phyloP scores from a whole-genome alignment of 306 rosid species.

The Macrotyloma uniflorum region DNA sequence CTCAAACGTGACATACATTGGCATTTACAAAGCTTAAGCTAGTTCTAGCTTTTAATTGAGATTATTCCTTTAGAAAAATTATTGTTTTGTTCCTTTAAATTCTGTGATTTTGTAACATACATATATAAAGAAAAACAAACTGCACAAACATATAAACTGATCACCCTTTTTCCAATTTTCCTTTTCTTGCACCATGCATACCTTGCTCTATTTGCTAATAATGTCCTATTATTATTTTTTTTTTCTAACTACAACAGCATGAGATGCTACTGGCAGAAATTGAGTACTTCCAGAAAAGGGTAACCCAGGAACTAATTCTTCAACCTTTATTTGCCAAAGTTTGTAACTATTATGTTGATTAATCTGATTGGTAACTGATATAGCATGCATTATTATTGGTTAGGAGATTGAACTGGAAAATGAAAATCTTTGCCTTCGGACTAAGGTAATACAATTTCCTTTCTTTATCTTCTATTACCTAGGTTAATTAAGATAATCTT shows the following conservation, averaged over 20 bases:
- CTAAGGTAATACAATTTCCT: conserved; percentile 59
- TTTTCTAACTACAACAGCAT: conserved; percentile 47
- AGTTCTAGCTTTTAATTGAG: background rate
- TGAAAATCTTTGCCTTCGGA: conserved; percentile 78
- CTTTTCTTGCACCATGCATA: background rate
- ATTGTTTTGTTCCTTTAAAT: background rate
- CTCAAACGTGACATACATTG: background rate
- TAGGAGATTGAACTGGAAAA: conserved; percentile 89
- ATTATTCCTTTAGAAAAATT: background rate
- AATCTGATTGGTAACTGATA: background rate
- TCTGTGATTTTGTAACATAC: background rate
- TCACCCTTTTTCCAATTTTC: background rate
- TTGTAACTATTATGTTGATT: background rate
- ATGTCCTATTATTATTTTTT: background rate
- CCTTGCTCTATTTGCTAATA: background rate
- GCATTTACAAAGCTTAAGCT: background rate
- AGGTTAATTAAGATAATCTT: background rate
- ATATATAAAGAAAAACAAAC: background rate
- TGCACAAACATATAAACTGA: background rate
- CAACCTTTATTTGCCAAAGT: background rate
- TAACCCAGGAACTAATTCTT: conserved; percentile 29
- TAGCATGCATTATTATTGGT: background rate
- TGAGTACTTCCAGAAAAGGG: conserved; percentile 87
- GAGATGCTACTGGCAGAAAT: conserved; percentile 85
- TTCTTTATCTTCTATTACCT: background rate